Evolutionary conservation across 441 rosid genomes (phyloP).

Genomic region (Jatropha multifida): DNA sequence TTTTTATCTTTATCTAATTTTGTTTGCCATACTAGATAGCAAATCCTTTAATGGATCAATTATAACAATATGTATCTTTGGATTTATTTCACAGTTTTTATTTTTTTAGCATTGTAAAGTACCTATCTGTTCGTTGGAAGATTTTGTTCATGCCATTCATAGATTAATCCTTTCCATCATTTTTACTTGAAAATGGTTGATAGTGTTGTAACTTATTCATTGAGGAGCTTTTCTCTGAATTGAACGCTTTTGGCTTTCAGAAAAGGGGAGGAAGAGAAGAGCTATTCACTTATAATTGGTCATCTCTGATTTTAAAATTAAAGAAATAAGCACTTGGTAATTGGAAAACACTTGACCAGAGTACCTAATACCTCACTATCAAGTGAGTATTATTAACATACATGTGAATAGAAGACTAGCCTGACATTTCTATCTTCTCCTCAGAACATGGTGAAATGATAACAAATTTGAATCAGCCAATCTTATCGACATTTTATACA

Average conservation of each 20-base stretch:
- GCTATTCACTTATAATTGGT: too few species aligned
- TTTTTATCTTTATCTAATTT: too few species aligned
- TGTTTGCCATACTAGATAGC: neutral
- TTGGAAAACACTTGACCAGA: neutral
- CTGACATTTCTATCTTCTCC: constrained; percentile 9
- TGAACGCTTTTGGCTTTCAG: too few species aligned
- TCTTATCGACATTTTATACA: neutral
- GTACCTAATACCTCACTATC: neutral
- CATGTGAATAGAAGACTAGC: constrained; percentile 16
- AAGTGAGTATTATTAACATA: too few species aligned
- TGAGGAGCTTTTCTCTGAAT: too few species aligned
- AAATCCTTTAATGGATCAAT: neutral
- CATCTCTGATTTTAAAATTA: neutral
- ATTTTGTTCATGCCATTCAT: neutral
- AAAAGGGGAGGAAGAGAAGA: too few species aligned
- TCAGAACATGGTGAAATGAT: constrained; percentile 20
- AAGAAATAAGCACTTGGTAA: neutral
- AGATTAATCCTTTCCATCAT: too few species aligned
- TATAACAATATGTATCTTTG: neutral
- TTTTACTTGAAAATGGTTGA: too few species aligned
- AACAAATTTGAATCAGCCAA: neutral
- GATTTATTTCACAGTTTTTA: neutral
- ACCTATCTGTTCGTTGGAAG: neutral
- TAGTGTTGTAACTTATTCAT: too few species aligned
- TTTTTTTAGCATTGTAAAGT: neutral